Conservation (phyloP, 2,329 filamentous ascomycete species). For the Lithohypha guttulata region DNA sequence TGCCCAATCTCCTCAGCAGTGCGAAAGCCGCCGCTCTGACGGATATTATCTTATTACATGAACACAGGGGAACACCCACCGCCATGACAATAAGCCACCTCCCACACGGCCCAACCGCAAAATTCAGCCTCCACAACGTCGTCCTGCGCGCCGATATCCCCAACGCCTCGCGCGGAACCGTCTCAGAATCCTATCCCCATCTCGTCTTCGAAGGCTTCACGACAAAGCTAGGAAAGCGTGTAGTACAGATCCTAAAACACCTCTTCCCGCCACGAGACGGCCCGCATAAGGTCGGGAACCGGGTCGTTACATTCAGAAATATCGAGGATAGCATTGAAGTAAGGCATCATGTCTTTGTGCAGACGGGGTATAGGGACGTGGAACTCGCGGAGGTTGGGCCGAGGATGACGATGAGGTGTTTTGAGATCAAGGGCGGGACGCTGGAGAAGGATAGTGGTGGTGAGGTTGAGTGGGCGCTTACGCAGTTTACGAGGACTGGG, state of each 20-base stretch:
- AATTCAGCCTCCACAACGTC: conserved; percentile 85
- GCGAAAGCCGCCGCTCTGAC: conserved; percentile 70
- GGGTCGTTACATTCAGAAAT: conserved; percentile 90
- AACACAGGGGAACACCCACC: conserved; percentile 85
- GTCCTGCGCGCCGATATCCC: conserved; percentile 88
- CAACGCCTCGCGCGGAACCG: conserved; percentile 72
- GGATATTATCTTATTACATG: conserved; percentile 79
- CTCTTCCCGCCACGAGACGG: conserved; percentile 82
- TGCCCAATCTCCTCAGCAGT: conserved; percentile 73
- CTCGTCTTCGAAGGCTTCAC: conserved; percentile 92
- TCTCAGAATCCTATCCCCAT: conserved; percentile 86
- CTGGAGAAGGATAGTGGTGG: conserved; percentile 76
- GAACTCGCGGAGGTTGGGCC: conserved; percentile 85
- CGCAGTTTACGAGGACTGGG: conserved; percentile 86
- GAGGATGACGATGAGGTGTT: conserved; percentile 92
- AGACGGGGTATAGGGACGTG: conserved; percentile 80
- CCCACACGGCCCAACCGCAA: conserved; percentile 77
- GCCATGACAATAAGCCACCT: conserved; percentile 80
- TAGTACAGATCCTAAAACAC: conserved; percentile 86
- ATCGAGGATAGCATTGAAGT: conserved; percentile 83
- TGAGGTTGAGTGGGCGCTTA: conserved; percentile 92
- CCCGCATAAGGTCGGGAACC: conserved; percentile 69
- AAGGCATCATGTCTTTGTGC: conserved; percentile 85
- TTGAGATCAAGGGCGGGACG: conserved; percentile 84
- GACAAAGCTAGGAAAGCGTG: conserved; percentile 65